Percentiles rank a stretch among this genome's conserved stretches.
These are phyloP conservation scores for Nannochloropsis salina DNA, from an alignment of 108 stramenopile species.

Conservation along the genomic window DNA sequence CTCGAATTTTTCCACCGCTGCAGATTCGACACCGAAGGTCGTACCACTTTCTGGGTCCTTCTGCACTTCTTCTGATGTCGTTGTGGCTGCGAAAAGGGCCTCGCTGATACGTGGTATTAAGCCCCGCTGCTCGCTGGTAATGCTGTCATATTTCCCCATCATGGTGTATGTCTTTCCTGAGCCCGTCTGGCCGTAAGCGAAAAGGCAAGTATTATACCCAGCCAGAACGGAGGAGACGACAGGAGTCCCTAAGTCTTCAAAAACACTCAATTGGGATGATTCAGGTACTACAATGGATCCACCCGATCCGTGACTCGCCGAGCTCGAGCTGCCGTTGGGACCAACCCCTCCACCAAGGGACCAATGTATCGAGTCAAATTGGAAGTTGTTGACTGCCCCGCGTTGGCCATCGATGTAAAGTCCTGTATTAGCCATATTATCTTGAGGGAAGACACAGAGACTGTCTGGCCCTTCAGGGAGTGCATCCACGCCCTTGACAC, in stretches of 20 bases:
- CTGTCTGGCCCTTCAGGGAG: not conserved
- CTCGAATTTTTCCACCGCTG: constrained; percentile 24
- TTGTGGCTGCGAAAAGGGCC: not conserved
- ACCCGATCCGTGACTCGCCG: no score
- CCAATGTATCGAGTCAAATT: constrained; percentile 24
- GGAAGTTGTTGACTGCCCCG: not conserved
- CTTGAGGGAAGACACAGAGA: not conserved
- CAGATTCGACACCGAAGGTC: not conserved
- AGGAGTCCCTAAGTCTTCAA: constrained; percentile 21
- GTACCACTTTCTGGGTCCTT: not conserved
- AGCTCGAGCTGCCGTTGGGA: not conserved
- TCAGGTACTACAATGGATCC: not conserved
- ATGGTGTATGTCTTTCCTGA: constrained; percentile 51
- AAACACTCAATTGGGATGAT: not conserved
- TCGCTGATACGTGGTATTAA: constrained; percentile 21
- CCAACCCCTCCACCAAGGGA: not conserved
- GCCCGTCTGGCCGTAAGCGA: constrained; percentile 29
- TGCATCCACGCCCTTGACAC: not conserved
- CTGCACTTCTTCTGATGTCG: not conserved
- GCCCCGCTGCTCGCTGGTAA: not conserved
- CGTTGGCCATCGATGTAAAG: not conserved
- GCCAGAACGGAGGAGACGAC: not conserved
- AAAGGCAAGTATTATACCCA: constrained; percentile 9
- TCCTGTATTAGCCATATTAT: not conserved
- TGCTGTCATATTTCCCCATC: constrained; percentile 38